Evolutionary conservation across 371 early-diverging fungal species (phyloP).

Genomic region (Rhizopus delemar): DNA sequence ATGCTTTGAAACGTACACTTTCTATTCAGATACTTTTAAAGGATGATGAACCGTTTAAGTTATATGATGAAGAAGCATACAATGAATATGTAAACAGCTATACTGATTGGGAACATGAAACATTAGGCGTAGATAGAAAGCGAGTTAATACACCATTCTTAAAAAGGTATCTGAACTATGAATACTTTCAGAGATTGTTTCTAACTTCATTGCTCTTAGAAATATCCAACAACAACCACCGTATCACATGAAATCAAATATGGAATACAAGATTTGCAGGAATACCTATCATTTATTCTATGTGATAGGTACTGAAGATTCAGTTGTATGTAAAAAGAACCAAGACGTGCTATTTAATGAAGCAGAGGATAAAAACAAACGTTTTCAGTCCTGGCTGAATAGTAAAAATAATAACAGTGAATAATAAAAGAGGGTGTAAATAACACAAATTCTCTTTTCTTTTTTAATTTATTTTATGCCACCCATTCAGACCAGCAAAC

Average conservation of each 20-base stretch:
- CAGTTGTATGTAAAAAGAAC: slow-evolving; percentile 11
- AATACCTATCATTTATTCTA: slow-evolving; percentile 40
- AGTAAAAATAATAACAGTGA: slow-evolving; percentile 3
- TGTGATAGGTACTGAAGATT: slow-evolving; percentile 36
- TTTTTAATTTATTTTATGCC: slow-evolving; percentile 9
- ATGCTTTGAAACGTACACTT: slow-evolving; percentile 45
- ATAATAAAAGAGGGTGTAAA: neutral
- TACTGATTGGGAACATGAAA: slow-evolving; percentile 63
- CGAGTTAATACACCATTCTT: slow-evolving; percentile 52
- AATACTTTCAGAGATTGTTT: neutral
- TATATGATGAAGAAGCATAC: slow-evolving; percentile 69
- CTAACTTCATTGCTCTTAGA: neutral
- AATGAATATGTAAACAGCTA: slow-evolving; percentile 84
- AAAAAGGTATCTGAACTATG: slow-evolving; percentile 34
- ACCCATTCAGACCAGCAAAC: slow-evolving; percentile 20
- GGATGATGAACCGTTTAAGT: slow-evolving; percentile 53
- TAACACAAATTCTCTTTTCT: slow-evolving; percentile 5
- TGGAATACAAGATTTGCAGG: slow-evolving; percentile 90
- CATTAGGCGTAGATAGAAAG: slow-evolving; percentile 57
- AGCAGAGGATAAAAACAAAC: neutral
- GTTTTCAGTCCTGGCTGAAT: slow-evolving; percentile 17
- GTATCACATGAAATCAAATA: slow-evolving; percentile 49
- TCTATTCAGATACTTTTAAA: slow-evolving; percentile 76
- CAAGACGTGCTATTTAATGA: neutral
- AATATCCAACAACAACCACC: slow-evolving; percentile 2